Percentiles rank a stretch among this genome's conserved stretches.
Evolutionary conservation across 164 flowering plant species (phyloP).

Genomic region (Piper betle): DNA sequence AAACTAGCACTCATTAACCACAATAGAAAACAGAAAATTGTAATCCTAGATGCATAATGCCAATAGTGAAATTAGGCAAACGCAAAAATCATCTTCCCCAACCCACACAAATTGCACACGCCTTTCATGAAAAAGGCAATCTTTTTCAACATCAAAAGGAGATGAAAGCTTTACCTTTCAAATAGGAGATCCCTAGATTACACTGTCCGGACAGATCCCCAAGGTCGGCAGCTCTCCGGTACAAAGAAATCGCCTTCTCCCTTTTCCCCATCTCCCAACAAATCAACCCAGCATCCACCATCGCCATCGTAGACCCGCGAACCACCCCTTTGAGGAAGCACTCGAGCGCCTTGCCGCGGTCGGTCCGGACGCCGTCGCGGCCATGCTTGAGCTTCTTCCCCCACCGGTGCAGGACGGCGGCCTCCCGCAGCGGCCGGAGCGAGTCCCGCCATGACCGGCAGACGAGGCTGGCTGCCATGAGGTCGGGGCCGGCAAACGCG

Average conservation of each 20-base stretch:
- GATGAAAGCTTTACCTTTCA: slow-evolving; percentile 37
- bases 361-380: slow-evolving; percentile 44
- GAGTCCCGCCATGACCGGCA: slow-evolving; percentile 77
- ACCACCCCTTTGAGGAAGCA: slow-evolving; percentile 72
- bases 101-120: neutral
- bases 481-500: slow-evolving; percentile 39
- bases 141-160: neutral
- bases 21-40: too few species aligned
- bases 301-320: slow-evolving; percentile 79
- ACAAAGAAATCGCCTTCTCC: slow-evolving; percentile 47
- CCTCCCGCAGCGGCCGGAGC: slow-evolving; percentile 70
- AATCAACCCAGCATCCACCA: slow-evolving; percentile 92
- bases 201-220: slow-evolving; percentile 78
- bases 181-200: slow-evolving; percentile 73
- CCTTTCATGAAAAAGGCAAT: neutral
- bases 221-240: slow-evolving; percentile 57
- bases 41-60: too few species aligned
- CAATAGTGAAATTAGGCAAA: too few species aligned
- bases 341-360: slow-evolving; percentile 60
- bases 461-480: slow-evolving; percentile 58
- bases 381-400: slow-evolving; percentile 96
- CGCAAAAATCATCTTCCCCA: too few species aligned
- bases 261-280: slow-evolving; percentile 79
- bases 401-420: slow-evolving; percentile 59
- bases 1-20: too few species aligned